These are phyloP conservation scores for Pyrenula aspistea DNA, from an alignment of 495 filamentous ascomycete species.

Conservation along the genomic window DNA sequence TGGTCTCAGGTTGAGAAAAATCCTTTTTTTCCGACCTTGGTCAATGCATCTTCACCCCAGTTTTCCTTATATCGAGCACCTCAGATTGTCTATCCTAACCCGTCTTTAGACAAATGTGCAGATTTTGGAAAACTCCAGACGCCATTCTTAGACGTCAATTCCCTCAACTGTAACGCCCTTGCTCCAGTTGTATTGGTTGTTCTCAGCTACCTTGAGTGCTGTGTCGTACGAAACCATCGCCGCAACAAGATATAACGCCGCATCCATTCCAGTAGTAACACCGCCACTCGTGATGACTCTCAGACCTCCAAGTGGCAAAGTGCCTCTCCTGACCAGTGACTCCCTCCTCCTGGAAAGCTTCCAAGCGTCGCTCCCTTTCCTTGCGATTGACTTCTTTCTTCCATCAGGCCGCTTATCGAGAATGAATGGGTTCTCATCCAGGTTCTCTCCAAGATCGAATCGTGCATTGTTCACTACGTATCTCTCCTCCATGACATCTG, in stretches of 20 bases:
- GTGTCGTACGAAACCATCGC: slow-evolving; percentile 55
- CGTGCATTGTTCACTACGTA: slow-evolving; percentile 73
- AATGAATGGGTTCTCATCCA: slow-evolving; percentile 64
- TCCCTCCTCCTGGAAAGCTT: slow-evolving; percentile 52
- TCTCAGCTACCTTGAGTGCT: slow-evolving; percentile 52
- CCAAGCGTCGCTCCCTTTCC: slow-evolving; percentile 65
- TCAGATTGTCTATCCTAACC: too few relatives aligned
- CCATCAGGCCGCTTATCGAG: slow-evolving; percentile 50
- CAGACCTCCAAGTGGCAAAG: slow-evolving; percentile 55
- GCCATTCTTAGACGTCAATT: not conserved
- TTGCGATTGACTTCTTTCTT: slow-evolving; percentile 46
- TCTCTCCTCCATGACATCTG: slow-evolving; percentile 64
- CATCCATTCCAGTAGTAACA: slow-evolving; percentile 66
- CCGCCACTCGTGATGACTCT: slow-evolving; percentile 68
- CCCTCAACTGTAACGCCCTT: slow-evolving; percentile 41
- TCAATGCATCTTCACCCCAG: too few relatives aligned
- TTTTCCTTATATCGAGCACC: too few relatives aligned
- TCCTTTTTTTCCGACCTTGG: too few relatives aligned
- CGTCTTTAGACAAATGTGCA: too few relatives aligned
- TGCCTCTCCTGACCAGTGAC: slow-evolving; percentile 52
- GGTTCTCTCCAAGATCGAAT: slow-evolving; percentile 59
- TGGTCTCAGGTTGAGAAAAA: too few relatives aligned
- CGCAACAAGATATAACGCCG: slow-evolving; percentile 63
- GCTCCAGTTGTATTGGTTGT: slow-evolving; percentile 62
- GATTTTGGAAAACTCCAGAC: too few relatives aligned